These are phyloP conservation scores for Pyricularia sp. DNA, from an alignment of 2,329 filamentous ascomycete genomes.

Conservation along the genomic window DNA sequence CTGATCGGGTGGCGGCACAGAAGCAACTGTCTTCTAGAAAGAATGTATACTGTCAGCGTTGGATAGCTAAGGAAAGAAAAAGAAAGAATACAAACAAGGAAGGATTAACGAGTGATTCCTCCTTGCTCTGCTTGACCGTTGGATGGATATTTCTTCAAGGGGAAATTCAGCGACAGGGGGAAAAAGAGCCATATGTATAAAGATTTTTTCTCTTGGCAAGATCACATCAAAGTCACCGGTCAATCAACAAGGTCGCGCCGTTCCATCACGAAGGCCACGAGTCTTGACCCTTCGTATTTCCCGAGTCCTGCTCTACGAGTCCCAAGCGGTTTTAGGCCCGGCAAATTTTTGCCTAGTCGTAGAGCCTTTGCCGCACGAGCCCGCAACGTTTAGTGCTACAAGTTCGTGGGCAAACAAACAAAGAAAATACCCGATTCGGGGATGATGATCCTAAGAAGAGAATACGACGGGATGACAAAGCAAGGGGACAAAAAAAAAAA, in stretches of 20 bases:
- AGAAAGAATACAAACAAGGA: background rate
- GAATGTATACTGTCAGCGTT: background rate
- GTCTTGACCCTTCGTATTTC: background rate
- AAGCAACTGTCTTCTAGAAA: background rate
- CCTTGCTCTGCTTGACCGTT: background rate
- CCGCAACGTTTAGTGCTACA: background rate
- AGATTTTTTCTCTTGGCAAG: background rate
- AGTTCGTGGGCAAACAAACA: background rate
- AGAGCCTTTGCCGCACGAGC: background rate
- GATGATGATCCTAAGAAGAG: background rate
- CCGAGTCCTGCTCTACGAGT: background rate
- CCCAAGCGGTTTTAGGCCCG: background rate
- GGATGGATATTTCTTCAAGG: background rate
- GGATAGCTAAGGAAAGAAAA: background rate
- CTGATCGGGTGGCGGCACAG: background rate
- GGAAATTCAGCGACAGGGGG: background rate
- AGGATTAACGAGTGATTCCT: background rate
- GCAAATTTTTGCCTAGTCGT: background rate
- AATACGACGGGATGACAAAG: background rate
- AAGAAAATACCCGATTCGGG: background rate
- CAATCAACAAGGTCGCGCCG: background rate
- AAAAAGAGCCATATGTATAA: background rate
- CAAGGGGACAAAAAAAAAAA: background rate
- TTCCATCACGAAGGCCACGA: background rate
- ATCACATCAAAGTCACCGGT: background rate